A percentile compares a stretch with the other conserved stretches of the same genome.
These are phyloP conservation scores for Dionaea muscipula DNA, from an alignment of 179 eudicot species.

Conservation along the genomic window DNA sequence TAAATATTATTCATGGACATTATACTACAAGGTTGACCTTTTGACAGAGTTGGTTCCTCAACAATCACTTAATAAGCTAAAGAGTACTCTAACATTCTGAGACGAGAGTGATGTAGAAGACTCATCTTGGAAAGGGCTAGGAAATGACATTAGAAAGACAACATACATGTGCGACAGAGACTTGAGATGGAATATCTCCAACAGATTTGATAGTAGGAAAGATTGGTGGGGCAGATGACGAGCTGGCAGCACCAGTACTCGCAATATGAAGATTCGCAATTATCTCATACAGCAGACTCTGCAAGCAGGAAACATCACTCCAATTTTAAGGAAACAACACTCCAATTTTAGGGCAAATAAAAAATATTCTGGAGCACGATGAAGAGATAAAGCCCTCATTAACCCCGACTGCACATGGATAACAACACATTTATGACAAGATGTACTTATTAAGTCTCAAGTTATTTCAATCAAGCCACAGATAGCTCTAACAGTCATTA, in stretches of 20 bases:
- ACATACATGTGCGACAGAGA: slow-evolving; percentile 26
- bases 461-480: no score
- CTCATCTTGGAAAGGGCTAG: neutral
- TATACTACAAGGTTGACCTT: no score
- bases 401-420: no score
- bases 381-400: neutral
- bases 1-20: no score
- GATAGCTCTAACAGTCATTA: no score
- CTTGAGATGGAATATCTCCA: slow-evolving; percentile 39
- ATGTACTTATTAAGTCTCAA: no score
- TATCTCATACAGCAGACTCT: slow-evolving; percentile 57
- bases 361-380: no score
- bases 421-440: no score
- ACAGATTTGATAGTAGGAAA: slow-evolving; percentile 33
- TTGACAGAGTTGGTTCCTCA: no score
- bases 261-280: slow-evolving; percentile 40
- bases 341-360: neutral
- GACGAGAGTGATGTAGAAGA: neutral
- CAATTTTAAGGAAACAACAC: neutral
- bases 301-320: slow-evolving; percentile 2
- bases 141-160: neutral
- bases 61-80: no score
- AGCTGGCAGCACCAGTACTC: slow-evolving; percentile 46
- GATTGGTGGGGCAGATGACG: slow-evolving; percentile 42
- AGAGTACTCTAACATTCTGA: neutral